Conservation (phyloP, 768 basidiomycete genomes). For the Daedaleopsis sinensis region DNA sequence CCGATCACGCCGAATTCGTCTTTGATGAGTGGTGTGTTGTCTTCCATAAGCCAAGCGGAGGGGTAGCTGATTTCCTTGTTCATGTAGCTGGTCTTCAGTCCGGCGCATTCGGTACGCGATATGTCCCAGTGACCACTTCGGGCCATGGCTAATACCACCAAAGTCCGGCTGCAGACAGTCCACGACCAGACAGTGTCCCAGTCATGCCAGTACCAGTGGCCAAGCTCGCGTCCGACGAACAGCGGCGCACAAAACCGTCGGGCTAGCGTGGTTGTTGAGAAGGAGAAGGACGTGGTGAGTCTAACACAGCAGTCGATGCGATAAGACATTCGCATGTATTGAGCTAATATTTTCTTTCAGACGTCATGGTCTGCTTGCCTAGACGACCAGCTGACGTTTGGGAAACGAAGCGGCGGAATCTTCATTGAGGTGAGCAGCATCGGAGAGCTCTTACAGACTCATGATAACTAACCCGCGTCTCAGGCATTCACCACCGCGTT, state of each 20-base stretch:
- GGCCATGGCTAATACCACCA: neutral
- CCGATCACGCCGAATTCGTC: neutral
- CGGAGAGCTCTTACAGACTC: neutral
- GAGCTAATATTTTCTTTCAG: conserved; percentile 7
- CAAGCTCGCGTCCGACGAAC: neutral
- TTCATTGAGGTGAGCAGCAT: conserved; percentile 21
- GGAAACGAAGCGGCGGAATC: conserved; percentile 18
- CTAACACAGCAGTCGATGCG: neutral
- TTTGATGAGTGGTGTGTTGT: neutral
- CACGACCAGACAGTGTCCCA: neutral
- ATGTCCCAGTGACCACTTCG: neutral
- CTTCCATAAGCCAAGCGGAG: neutral
- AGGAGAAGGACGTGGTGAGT: neutral
- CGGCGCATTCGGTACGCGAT: neutral
- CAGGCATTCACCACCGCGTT: conserved; percentile 24
- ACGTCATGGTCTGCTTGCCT: conserved; percentile 28
- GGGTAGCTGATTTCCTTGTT: neutral
- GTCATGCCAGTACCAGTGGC: neutral
- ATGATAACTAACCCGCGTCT: neutral
- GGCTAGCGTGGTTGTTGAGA: neutral
- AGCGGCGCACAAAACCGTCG: neutral
- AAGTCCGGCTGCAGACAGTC: neutral
- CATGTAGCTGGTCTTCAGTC: neutral
- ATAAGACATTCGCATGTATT: too few relatives aligned
- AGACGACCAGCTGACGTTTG: conserved; percentile 24